Base-by-base conservation (phyloP, 2,329 filamentous ascomycete genomes). In the Zasmidium citrigriseum region DNA sequence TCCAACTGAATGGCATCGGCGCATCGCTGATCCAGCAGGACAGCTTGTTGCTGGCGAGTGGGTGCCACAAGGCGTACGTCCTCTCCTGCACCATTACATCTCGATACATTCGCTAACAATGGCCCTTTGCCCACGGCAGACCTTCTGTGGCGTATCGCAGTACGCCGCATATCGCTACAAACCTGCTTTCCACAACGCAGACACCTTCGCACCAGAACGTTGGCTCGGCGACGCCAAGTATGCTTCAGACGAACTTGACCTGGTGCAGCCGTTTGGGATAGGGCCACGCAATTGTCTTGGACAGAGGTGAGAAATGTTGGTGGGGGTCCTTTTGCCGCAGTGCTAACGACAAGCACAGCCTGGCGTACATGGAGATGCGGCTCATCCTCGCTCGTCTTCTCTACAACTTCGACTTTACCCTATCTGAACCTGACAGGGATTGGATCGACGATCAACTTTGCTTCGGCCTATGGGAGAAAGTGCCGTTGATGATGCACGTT, bases 311-410 rank as follows among this genome's bases (percentile, higher is more conserved):
- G 52, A 24, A 18, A 11, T 25, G 41, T 44, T 22, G 11, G 18
- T 22, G 18, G 24, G 38, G 18, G 41, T 44, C 24, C 11, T 23
- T 34, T 38, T 24, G 14, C 25, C 34, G 34, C 18, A 49, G 34
- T 41, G 4, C 21, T 45, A 44, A 48, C 27, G 16, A 47, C 44
- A 11, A 34, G 44, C 34, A 41, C 20, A 52, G 46, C 22, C 58
- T 74, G 22, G 74, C 74, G 0, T 73, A 68, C 41, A 67, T 77
- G 46, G 75, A 79, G 60, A 70, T 79, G 64, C 68, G 70, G 11
- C 60, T 75, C 2, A 67, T 76, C 11, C 50, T 79, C 14, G 69
- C 75, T 1, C 76, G 75, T 58, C 52, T 78, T 24, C 21, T 77
- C 9, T 77, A 62, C 55, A 60, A 65, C 2, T 78, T 74, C 52